These are phyloP conservation scores for Darksidea phi DNA, from an alignment of 495 filamentous ascomycete species.

Conservation along the genomic window DNA sequence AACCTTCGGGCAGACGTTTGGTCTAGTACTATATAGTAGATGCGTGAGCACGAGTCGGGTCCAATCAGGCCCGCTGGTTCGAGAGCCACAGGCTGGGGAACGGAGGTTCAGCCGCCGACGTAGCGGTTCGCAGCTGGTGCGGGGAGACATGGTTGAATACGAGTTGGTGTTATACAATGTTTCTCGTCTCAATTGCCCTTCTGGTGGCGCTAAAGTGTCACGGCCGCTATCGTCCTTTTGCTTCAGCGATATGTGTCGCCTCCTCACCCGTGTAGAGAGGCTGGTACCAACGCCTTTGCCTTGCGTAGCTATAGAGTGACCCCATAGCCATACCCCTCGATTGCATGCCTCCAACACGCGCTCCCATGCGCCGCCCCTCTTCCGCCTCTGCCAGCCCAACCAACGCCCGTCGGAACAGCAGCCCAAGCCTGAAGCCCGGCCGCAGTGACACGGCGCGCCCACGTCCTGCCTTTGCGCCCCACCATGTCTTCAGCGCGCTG, in stretches of 20 bases:
- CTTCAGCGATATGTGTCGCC: too few species aligned
- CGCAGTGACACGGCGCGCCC: background rate
- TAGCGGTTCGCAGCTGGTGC: constrained; percentile 4
- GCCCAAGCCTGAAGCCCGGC: background rate
- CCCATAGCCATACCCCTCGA: background rate
- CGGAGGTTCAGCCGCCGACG: constrained; percentile 30
- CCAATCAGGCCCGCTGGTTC: too few species aligned
- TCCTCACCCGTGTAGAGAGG: too few species aligned
- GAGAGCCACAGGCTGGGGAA: background rate
- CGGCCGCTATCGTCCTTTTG: too few species aligned
- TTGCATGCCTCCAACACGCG: background rate
- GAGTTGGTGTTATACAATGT: background rate
- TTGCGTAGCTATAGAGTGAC: too few species aligned
- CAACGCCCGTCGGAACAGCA: background rate
- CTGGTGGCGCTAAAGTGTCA: too few species aligned
- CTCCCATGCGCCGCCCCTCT: background rate
- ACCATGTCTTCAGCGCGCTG: constrained; percentile 21
- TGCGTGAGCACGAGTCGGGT: too few species aligned
- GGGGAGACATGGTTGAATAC: constrained; percentile 2
- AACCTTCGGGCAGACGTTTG: too few species aligned
- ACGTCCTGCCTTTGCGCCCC: constrained; percentile 3
- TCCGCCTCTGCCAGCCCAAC: background rate
- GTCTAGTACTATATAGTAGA: too few species aligned
- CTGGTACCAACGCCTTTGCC: background rate
- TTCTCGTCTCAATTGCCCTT: background rate